Percentiles rank a stretch among this genome's conserved stretches.
These are phyloP conservation scores for Kalmanozyma brasiliensis DNA, from an alignment of 1,284 basidiomycete genomes.

Conservation along the genomic window DNA sequence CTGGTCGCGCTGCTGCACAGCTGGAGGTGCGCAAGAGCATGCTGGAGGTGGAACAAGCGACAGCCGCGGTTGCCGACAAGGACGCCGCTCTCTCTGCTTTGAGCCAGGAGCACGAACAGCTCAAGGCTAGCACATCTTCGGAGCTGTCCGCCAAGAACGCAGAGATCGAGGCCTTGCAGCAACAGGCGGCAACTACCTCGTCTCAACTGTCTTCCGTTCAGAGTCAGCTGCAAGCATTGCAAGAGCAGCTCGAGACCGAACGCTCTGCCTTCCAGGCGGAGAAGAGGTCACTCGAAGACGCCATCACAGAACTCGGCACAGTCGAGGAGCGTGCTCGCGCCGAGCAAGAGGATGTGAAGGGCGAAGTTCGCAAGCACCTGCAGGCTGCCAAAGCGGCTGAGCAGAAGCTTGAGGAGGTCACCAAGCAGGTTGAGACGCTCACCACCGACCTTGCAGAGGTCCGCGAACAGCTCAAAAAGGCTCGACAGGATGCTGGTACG, in stretches of 20 bases:
- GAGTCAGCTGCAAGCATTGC: slow-evolving; percentile 74
- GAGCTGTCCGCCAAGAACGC: slow-evolving; percentile 74
- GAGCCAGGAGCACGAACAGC: slow-evolving; percentile 77
- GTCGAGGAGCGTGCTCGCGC: slow-evolving; percentile 57
- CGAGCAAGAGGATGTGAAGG: slow-evolving; percentile 73
- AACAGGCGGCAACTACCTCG: slow-evolving; percentile 74
- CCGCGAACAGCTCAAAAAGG: slow-evolving; percentile 49
- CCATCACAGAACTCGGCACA: slow-evolving; percentile 58
- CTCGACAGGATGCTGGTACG: slow-evolving; percentile 38
- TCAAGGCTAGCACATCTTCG: slow-evolving; percentile 64
- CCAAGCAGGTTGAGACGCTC: slow-evolving; percentile 73
- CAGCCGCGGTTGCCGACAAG: slow-evolving; percentile 76
- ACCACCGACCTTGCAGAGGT: slow-evolving; percentile 79
- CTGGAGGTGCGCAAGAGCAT: slow-evolving; percentile 72
- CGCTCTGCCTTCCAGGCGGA: slow-evolving; percentile 78
- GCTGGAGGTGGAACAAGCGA: slow-evolving; percentile 80
- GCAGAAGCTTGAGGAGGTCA: slow-evolving; percentile 78
- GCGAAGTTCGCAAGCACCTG: slow-evolving; percentile 71
- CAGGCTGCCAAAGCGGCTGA: slow-evolving; percentile 82
- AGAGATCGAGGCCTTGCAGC: slow-evolving; percentile 76
- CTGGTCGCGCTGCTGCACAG: slow-evolving; percentile 62
- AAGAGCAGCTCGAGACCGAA: slow-evolving; percentile 73
- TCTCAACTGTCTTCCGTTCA: slow-evolving; percentile 74
- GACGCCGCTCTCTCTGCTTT: slow-evolving; percentile 76
- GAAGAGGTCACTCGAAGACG: slow-evolving; percentile 65